Conservation (phyloP, 176 grass and related monocot species). For the Hordeum vulgare region DNA sequence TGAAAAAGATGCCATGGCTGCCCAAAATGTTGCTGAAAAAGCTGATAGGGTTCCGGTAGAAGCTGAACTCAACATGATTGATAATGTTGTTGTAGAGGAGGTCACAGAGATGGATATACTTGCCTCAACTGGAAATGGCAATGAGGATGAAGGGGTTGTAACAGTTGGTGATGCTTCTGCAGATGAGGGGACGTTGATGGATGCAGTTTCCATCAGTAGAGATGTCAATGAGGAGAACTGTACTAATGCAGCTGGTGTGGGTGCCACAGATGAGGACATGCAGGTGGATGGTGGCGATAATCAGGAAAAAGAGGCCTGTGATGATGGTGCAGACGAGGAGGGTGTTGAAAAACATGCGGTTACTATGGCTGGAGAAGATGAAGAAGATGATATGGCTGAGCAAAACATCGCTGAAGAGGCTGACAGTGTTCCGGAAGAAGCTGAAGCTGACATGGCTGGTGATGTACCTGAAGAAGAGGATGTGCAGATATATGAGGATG, state of each 20-base stretch:
- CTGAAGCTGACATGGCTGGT: conserved; percentile 14
- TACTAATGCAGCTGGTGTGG: not conserved
- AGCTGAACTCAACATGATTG: conserved; percentile 2
- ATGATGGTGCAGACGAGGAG: conserved; percentile 22
- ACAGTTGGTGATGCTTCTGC: not conserved
- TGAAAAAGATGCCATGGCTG: conserved; percentile 11
- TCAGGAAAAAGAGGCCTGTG: conserved; percentile 29
- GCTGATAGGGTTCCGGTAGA: conserved; percentile 19
- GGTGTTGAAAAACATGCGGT: conserved; percentile 7
- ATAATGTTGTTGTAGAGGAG: conserved; percentile 34
- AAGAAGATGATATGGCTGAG: conserved; percentile 19
- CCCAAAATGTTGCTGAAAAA: conserved; percentile 10
- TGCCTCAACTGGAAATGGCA: not conserved
- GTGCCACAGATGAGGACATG: conserved; percentile 12
- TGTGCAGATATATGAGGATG: conserved; percentile 31
- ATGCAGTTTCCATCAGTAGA: not conserved
- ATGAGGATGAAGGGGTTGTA: not conserved
- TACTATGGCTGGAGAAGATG: conserved; percentile 26
- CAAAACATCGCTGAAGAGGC: conserved; percentile 29
- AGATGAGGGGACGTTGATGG: conserved; percentile 13
- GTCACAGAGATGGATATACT: not conserved
- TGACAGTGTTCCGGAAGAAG: conserved; percentile 21
- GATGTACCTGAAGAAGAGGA: conserved; percentile 34
- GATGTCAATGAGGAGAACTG: not conserved
- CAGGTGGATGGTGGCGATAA: conserved; percentile 9